Percentiles rank a stretch among this genome's conserved stretches.
Conservation (phyloP, 495 filamentous ascomycete genomes). For the Aspergillus steynii region DNA sequence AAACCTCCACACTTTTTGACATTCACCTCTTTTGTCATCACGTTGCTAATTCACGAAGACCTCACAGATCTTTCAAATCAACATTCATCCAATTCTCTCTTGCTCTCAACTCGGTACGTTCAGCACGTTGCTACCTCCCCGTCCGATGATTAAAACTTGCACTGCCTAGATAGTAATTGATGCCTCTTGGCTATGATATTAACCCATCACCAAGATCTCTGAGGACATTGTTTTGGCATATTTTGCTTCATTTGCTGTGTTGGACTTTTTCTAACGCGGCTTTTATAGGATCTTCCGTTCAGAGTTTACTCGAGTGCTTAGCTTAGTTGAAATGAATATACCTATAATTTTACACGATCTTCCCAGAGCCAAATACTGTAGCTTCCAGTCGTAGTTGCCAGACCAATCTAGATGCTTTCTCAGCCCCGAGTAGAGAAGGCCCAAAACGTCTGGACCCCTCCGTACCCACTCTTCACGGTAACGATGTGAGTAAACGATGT, state of each 20-base stretch:
- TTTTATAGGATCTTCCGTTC: constrained; percentile 12
- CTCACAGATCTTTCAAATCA: constrained; percentile 7
- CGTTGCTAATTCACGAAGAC: constrained; percentile 32
- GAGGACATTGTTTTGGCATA: constrained; percentile 48
- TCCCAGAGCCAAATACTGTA: too few species aligned
- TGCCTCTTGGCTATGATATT: constrained; percentile 65
- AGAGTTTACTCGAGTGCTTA: neutral
- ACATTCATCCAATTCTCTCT: neutral
- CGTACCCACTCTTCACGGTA: too few species aligned
- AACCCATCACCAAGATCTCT: constrained; percentile 82
- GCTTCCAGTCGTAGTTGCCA: too few species aligned
- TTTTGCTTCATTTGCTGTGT: constrained; percentile 16
- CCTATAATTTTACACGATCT: too few species aligned
- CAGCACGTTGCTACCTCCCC: constrained; percentile 15
- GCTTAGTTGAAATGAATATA: neutral
- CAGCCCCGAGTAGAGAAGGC: too few species aligned
- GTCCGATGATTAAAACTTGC: constrained; percentile 72
- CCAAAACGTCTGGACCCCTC: too few species aligned
- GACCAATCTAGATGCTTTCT: too few species aligned
- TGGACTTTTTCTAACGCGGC: constrained; percentile 31
- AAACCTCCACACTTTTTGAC: constrained; percentile 4
- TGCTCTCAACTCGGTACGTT: constrained; percentile 19
- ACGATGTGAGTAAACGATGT: too few species aligned
- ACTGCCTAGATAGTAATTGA: constrained; percentile 86
- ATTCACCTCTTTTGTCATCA: constrained; percentile 5